Percentiles rank a stretch among this genome's conserved stretches.
These are phyloP conservation scores for Telfairia occidentalis DNA, from an alignment of 331 rosid species.

Conservation along the genomic window DNA sequence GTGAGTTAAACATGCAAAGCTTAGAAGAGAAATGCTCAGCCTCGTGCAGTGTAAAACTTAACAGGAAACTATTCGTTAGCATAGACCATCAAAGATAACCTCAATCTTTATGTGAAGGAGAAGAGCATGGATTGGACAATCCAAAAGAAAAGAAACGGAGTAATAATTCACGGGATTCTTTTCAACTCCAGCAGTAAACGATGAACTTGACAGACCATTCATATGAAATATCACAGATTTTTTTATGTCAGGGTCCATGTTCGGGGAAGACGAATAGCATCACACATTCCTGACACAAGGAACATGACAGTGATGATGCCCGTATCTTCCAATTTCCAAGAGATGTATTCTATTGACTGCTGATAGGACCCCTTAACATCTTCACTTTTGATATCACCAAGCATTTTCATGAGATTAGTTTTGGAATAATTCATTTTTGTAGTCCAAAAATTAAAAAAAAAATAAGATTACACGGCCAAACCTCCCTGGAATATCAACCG, in stretches of 20 bases:
- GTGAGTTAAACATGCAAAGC: slow-evolving; percentile 52
- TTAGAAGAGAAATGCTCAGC: slow-evolving; percentile 38
- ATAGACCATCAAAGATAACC: slow-evolving; percentile 10
- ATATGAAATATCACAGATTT: neutral
- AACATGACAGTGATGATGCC: neutral
- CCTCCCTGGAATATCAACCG: neutral
- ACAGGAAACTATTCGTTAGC: slow-evolving; percentile 29
- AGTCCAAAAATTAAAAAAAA: neutral
- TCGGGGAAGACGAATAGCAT: too few relatives aligned
- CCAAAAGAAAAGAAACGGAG: neutral
- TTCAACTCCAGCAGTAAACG: neutral
- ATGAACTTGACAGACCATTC: neutral
- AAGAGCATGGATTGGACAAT: neutral
- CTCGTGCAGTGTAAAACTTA: slow-evolving; percentile 45
- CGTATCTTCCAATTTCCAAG: neutral
- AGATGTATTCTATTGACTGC: neutral
- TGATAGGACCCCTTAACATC: neutral
- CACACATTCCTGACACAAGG: neutral
- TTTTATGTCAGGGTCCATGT: neutral
- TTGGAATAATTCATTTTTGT: neutral
- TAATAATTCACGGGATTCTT: neutral
- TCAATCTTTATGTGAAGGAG: slow-evolving; percentile 5
- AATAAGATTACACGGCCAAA: neutral
- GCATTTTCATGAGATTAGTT: neutral
- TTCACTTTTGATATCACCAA: neutral